Base-by-base conservation (phyloP, 805 yeast species). In the Pichia scutulata region DNA sequence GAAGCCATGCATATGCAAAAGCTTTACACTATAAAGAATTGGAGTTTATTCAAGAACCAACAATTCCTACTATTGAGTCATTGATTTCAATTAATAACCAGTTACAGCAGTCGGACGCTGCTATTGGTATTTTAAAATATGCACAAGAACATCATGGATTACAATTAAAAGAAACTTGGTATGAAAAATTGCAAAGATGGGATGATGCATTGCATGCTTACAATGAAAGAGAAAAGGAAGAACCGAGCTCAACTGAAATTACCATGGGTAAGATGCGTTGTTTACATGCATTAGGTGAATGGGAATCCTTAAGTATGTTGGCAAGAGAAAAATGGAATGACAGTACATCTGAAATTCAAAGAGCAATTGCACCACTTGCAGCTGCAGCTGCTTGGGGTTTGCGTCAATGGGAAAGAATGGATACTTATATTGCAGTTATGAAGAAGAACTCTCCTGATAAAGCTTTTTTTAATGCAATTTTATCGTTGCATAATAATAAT, bases 331-430 rank as follows among this genome's bases (percentile, higher is more conserved):
- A 87, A 62, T 93, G 99, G 99, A 73, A 70, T 19, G 71, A 74
- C 28, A 78, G 95, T 0, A 73, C 87, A 1, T 74, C 82, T 26
- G 96, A 89, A 18, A 80, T 81, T 39, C 78, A 83, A 57, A 74
- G 96, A 50, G 80, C 84, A 7, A 89, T 93, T 58, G 99, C 99
- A 1, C 98, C 99, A 0, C 70, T 95, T 48, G 99, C 98, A 0
- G 99, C 99, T 0, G 97, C 98, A 2, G 97, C 99, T 1, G 89
- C 98, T 1, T 93, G 99, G 99, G 97, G 98, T 16, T 72, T 95
- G 41, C 92, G 92, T 2, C 93, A 88, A 62, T 95, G 99, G 99
- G 97, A 89, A 57, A 76, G 87, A 59, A 90, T 95, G 89, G 97
- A 88, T 60, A 79, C 86, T 8, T 93, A 89, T 59, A 90, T 92